Evolutionary conservation across 2,329 filamentous ascomycete species (phyloP).

Genomic region (Gnomoniopsis sp.): DNA sequence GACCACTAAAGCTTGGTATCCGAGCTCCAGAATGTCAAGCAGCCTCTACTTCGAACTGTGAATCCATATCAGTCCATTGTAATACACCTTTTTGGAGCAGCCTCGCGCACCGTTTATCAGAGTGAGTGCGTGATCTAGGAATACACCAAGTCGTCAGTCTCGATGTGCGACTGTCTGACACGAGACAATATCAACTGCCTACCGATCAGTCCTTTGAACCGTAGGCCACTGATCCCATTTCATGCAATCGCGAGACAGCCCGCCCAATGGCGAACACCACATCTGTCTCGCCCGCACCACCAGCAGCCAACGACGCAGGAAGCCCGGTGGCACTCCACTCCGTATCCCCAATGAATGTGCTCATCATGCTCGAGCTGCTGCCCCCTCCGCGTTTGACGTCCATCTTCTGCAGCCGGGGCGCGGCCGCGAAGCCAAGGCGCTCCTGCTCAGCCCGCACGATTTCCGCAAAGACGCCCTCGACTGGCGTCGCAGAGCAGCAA

Average conservation of each 20-base stretch:
- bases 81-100: too few relatives aligned
- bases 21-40: too few relatives aligned
- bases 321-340: not conserved
- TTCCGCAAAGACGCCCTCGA: not conserved
- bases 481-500: not conserved
- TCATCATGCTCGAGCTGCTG: not conserved
- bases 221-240: not conserved
- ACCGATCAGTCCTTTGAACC: not conserved
- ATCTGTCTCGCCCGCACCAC: not conserved
- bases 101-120: too few relatives aligned
- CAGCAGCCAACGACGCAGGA: not conserved
- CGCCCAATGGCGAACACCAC: not conserved
- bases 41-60: too few relatives aligned
- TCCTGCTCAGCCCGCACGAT: not conserved
- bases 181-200: too few relatives aligned
- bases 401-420: not conserved
- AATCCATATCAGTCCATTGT: too few relatives aligned
- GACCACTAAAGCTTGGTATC: too few relatives aligned
- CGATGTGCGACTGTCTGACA: not conserved
- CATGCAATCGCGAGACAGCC: not conserved
- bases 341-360: not conserved
- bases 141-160: not conserved
- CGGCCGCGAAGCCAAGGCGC: not conserved
- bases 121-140: too few relatives aligned
- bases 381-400: not conserved